phyloP scores from a whole-genome alignment of 306 rosid species.

The Begonia masoniana region DNA sequence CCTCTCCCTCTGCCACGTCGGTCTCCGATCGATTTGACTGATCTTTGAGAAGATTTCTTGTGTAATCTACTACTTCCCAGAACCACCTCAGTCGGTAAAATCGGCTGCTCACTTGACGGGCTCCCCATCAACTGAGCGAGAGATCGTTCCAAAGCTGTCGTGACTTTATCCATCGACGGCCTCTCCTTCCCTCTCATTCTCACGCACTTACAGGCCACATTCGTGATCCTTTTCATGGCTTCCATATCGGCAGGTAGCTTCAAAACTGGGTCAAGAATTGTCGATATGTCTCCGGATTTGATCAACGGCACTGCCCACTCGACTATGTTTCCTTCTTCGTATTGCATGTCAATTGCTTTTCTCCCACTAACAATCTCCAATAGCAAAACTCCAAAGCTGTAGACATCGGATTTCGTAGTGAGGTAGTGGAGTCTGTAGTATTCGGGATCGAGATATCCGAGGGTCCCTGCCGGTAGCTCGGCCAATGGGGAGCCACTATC shows the following conservation, averaged over 20 bases:
- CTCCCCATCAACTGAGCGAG: constrained; percentile 84
- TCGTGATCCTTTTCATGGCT: constrained; percentile 81
- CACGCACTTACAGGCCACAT: constrained; percentile 85
- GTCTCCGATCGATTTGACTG: constrained; percentile 74
- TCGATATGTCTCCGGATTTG: constrained; percentile 44
- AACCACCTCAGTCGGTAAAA: constrained; percentile 89
- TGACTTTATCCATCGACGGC: constrained; percentile 94
- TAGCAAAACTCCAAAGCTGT: constrained; percentile 82
- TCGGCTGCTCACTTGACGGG: constrained; percentile 86
- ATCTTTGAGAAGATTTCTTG: constrained; percentile 78
- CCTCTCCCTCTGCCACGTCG: constrained; percentile 65
- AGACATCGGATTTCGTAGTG: constrained; percentile 91
- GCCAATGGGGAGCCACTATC: constrained; percentile 87
- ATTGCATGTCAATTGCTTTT: constrained; percentile 93
- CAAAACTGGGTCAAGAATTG: constrained; percentile 53
- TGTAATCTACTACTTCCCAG: constrained; percentile 84
- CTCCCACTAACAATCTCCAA: constrained; percentile 84
- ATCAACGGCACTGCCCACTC: constrained; percentile 95
- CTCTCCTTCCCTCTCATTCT: constrained; percentile 96
- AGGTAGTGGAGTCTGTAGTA: constrained; percentile 95
- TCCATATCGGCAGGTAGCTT: constrained; percentile 66
- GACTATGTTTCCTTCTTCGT: constrained; percentile 76
- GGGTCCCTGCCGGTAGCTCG: constrained; percentile 89
- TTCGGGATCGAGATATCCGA: constrained; percentile 95
- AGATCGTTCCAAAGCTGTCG: constrained; percentile 80